A percentile compares a stretch with the other conserved stretches of the same genome.
phyloP scores from a whole-genome alignment of 768 basidiomycete genomes.

The Pisolithus albus region DNA sequence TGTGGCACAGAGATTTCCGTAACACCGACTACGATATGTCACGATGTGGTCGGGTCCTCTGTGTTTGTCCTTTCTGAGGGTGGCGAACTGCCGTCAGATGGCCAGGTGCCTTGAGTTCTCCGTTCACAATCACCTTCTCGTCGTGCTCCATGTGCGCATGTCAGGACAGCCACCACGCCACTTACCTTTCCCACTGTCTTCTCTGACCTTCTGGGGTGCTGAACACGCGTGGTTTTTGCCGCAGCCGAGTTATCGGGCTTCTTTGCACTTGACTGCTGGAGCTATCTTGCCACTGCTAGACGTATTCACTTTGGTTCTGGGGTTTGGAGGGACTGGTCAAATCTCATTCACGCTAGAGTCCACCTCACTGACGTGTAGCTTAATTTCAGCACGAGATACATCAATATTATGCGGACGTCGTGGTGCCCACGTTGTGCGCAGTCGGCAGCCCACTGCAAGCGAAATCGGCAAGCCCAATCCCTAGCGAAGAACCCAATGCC shows the following conservation, averaged over 20 bases:
- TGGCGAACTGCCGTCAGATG: conserved; percentile 2
- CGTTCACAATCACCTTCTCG: too few relatives aligned
- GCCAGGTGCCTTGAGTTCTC: too few relatives aligned
- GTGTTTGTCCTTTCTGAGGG: conserved; percentile 12
- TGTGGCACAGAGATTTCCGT: conserved; percentile 18
- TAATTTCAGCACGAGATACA: conserved; percentile 28
- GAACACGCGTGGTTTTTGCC: too few relatives aligned
- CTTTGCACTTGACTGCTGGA: background rate
- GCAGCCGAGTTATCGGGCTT: background rate
- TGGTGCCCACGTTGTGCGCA: conserved; percentile 25
- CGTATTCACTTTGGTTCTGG: conserved; percentile 3
- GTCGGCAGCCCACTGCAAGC: conserved; percentile 5
- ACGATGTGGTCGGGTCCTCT: conserved; percentile 8
- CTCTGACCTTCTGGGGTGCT: background rate
- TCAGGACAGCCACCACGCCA: too few relatives aligned
- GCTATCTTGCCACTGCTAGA: conserved; percentile 5
- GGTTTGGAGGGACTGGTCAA: conserved; percentile 1
- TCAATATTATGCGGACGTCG: conserved; percentile 25
- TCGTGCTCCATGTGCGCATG: too few relatives aligned
- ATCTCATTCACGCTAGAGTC: conserved; percentile 6
- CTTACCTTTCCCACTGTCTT: too few relatives aligned
- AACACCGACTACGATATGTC: conserved; percentile 15
- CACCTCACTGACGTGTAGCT: conserved; percentile 14
- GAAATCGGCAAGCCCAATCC: background rate
- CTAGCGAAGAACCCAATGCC: background rate